These are phyloP conservation scores for Cladosporium sp. DNA, from an alignment of 2,329 filamentous ascomycete species.

Conservation along the genomic window DNA sequence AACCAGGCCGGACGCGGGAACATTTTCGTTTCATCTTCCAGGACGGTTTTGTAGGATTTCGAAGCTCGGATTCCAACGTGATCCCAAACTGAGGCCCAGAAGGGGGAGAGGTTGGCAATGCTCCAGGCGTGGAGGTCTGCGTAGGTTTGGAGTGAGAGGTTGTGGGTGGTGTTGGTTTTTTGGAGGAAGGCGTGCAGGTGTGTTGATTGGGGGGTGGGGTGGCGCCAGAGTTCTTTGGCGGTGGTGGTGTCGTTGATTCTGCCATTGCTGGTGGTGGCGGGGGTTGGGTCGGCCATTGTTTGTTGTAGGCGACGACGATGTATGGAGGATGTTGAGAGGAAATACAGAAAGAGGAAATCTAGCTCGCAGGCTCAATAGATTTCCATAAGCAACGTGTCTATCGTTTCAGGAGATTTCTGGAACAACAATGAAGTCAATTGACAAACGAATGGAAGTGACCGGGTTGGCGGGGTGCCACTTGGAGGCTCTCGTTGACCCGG, in stretches of 20 bases:
- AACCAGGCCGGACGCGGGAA: constrained; percentile 90
- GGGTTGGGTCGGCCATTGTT: constrained; percentile 4
- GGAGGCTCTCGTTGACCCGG: no score
- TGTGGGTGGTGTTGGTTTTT: constrained; percentile 63
- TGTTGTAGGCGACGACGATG: no score
- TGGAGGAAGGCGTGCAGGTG: constrained; percentile 47
- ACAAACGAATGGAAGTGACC: no score
- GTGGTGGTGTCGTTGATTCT: not conserved
- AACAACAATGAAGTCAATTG: no score
- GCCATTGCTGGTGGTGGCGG: not conserved
- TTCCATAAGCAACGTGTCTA: no score
- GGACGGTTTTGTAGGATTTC: constrained; percentile 58
- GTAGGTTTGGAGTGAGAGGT: constrained; percentile 60
- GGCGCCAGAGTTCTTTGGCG: constrained; percentile 29
- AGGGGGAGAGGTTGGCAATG: constrained; percentile 64
- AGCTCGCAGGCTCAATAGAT: no score
- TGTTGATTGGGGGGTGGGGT: constrained; percentile 39
- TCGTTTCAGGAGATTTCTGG: no score
- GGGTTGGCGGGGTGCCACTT: no score
- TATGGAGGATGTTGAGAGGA: no score
- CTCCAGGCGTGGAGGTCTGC: constrained; percentile 81
- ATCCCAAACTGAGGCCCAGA: constrained; percentile 84
- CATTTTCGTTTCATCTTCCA: constrained; percentile 61
- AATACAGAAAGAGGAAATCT: no score
- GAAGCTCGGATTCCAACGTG: constrained; percentile 73